Evolutionary conservation across 2,329 filamentous ascomycete species (phyloP).

Genomic region (Neofusicoccum sp.): DNA sequence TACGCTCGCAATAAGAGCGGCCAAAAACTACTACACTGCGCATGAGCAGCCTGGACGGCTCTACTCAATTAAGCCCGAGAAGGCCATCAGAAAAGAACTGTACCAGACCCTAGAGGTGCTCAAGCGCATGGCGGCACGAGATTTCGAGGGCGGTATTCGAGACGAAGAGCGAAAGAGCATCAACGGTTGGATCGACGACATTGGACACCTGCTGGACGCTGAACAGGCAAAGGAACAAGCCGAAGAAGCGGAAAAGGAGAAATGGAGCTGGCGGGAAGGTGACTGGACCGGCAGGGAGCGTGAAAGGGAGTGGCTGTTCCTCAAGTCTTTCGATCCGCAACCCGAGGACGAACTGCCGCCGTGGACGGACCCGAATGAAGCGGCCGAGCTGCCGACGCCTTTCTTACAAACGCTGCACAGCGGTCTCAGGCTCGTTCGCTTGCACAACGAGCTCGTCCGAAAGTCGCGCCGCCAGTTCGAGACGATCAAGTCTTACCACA

Average conservation of each 20-base stretch:
- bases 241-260: constrained; percentile 70
- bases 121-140: constrained; percentile 86
- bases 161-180: constrained; percentile 78
- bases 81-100: constrained; percentile 79
- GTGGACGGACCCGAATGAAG: constrained; percentile 64
- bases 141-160: constrained; percentile 80
- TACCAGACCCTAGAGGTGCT: constrained; percentile 86
- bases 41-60: constrained; percentile 86
- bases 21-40: constrained; percentile 94
- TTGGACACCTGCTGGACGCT: constrained; percentile 72
- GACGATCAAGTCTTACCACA: constrained; percentile 84
- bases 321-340: constrained; percentile 69
- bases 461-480: constrained; percentile 87
- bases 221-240: constrained; percentile 77
- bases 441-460: constrained; percentile 87
- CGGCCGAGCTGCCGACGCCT: constrained; percentile 62
- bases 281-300: constrained; percentile 74
- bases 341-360: constrained; percentile 63
- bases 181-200: constrained; percentile 75
- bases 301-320: constrained; percentile 79
- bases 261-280: constrained; percentile 78
- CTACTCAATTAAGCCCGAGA: constrained; percentile 85
- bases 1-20: constrained; percentile 92
- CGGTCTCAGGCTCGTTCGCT: constrained; percentile 77
- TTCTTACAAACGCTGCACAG: constrained; percentile 76